Evolutionary conservation across 2,329 filamentous ascomycete species (phyloP), one percentile per base, ranked within the genome.

Genomic region (Teratosphaeria epicoccoides): DNA sequence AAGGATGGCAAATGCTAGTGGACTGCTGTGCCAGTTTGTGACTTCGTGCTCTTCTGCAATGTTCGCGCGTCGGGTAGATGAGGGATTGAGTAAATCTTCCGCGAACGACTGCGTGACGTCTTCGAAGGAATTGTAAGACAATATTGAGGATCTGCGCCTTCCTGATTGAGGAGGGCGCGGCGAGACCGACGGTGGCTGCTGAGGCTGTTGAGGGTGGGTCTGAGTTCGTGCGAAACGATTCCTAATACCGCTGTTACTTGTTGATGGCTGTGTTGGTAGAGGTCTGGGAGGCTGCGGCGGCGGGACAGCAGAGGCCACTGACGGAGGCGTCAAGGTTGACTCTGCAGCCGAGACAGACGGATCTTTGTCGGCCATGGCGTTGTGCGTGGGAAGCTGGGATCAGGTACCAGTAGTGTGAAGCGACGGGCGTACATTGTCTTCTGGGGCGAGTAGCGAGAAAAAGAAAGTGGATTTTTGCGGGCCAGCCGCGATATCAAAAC

Each of bases 1-100:
- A 12, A 97, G 72, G 46, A 96, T 76, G 2, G 88, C 90, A 65
- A 95, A 85, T 0, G 82, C 84, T 28, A 97, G 72, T 1, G 91
- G 89, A n/a, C 87, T 74, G 1, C 83, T 87, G 55, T 93, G 83
- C 80, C 88, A 88, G 55, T 82, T 76, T 1, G 85, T 85, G 49
- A 80, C 74, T 33, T 84, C 80, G 14, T 73, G 67, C 17, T 70
- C 61, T 24, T 70, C 53, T 24, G 75, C 57, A 37, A 70, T 65
- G 24, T 24, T 24, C 9, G 46, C 48, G n/a, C 68, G 71, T 43
- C 43, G 45, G 20, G 52, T 56, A 29, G 63, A 60, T 10, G 59
- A 57, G 65, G 74, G 76, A 24, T 80, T 72, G 6, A 91, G 71
- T 24, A 93, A 73, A 58, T 87, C 82, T 61, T 87, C 83, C 0